Conservation (phyloP, 352 stramenopile species). For the Thalassiosira hispida region DNA sequence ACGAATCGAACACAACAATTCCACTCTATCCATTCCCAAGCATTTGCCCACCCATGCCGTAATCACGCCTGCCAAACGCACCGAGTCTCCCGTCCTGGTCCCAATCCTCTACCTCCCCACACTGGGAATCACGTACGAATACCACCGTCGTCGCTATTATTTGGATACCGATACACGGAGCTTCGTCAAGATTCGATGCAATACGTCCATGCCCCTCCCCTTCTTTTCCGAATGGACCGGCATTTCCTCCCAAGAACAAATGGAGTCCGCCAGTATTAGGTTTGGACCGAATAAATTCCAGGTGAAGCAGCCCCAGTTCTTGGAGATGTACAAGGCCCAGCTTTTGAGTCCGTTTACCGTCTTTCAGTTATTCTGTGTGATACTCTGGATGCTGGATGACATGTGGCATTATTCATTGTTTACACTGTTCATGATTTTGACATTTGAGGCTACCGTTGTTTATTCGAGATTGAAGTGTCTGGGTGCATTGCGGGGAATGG, state of each 20-base stretch:
- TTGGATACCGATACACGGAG: conserved; percentile 37
- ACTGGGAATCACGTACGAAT: conserved; percentile 81
- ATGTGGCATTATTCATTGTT: conserved; percentile 99
- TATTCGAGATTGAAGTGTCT: conserved; percentile 95
- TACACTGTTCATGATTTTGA: conserved; percentile 97
- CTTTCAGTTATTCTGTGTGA: conserved; percentile 97
- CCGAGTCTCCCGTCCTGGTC: conserved; percentile 65
- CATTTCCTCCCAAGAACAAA: conserved; percentile 55
- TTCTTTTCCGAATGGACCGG: conserved; percentile 74
- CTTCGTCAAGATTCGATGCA: conserved; percentile 80
- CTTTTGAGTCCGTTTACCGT: conserved; percentile 96
- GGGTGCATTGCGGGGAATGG: conserved; percentile 94
- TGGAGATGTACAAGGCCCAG: conserved; percentile 97
- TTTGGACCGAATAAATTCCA: conserved; percentile 96
- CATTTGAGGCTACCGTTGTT: conserved; percentile 96
- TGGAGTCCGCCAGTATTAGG: conserved; percentile 68
- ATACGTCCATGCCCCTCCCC: conserved; percentile 60
- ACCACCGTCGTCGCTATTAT: conserved; percentile 80
- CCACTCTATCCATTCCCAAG: conserved; percentile 31
- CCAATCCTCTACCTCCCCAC: conserved; percentile 71
- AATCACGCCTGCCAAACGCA: conserved; percentile 66
- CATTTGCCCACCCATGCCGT: conserved; percentile 74
- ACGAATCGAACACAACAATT: conserved; percentile 49
- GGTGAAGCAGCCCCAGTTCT: conserved; percentile 94
- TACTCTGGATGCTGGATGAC: conserved; percentile 97